Base-by-base conservation (phyloP, 2,329 filamentous ascomycete genomes). In the Xylariaceae sp. region DNA sequence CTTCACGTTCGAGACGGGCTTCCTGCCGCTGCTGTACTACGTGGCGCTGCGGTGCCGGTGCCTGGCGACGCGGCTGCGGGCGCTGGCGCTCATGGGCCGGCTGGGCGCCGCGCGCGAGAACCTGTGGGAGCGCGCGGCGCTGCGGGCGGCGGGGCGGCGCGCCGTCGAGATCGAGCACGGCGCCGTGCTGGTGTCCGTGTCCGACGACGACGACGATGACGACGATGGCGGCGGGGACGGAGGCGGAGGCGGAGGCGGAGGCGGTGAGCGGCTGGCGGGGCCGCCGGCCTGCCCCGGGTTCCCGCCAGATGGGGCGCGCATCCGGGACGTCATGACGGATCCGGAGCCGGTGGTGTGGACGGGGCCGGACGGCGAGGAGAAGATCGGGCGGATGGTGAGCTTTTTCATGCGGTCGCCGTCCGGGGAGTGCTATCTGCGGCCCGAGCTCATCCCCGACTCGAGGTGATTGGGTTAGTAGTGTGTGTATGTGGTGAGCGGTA, bases 1-100 rank as follows among this genome's bases (percentile, higher is more conserved):
- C 22, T 67, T 65, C 41, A 58, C 50, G 16, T 64, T 66, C n/a
- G 59, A 63, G 36, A 58, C 60, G 44, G 63, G 61, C 0, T 63
- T 58, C 19, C 44, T 52, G 3, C 58, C 63, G 0, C 40, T 60
- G 8, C 49, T 67, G 8, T 59, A 56, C 31, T 63, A 59, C 24
- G 43, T 62, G 5, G 44, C 55, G 2, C 44, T 57, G 19, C 64
- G 60, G 36, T 67, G 63, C 25, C 59, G 64, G 0, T 50, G 52
- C n/a, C 45, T 65, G 5, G 29, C 34, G 1, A 53, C 60, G 1
- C 52, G 64, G 1, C 22, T 63, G 0, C 44, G 46, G 2, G 63
- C 59, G 0, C 40, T 66, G 1, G 39, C 43, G 0, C 38, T 61
- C 11, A 45, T 66, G 38, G 45, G 44, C 11, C 42, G 31, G 1